Conservation (phyloP, 805 yeast genomes). For the Yarrowia porcina region DNA sequence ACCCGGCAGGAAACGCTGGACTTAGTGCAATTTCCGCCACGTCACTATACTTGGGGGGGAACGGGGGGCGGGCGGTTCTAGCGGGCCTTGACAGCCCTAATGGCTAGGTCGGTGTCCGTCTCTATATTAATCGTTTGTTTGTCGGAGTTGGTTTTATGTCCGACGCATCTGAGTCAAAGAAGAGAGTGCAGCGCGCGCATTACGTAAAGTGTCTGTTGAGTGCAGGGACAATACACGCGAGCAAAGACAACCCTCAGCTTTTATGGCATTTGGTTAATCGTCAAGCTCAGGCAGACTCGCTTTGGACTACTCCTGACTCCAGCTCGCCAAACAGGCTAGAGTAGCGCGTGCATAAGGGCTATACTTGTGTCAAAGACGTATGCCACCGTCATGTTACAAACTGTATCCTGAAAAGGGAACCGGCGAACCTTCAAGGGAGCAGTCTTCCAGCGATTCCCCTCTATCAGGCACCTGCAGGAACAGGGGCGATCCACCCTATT, state of each 20-base stretch:
- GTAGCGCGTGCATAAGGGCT: not conserved
- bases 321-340: not conserved
- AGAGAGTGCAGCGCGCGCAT: slow-evolving; percentile 3
- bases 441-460: not conserved
- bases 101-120: too few relatives aligned
- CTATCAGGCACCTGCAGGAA: slow-evolving; percentile 21
- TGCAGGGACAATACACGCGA: not conserved
- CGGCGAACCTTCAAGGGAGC: not conserved
- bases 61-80: not conserved
- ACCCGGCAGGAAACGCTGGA: slow-evolving; percentile 18
- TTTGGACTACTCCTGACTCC: not conserved
- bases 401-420: not conserved
- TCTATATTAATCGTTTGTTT: not conserved
- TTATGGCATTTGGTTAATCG: too few relatives aligned
- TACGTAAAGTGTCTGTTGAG: not conserved
- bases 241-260: too few relatives aligned
- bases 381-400: not conserved
- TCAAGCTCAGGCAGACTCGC: not conserved
- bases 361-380: not conserved
- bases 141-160: slow-evolving; percentile 14
- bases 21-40: not conserved
- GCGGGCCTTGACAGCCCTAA: not conserved
- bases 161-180: slow-evolving; percentile 10
- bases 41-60: not conserved
- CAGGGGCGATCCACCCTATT: not conserved